Evolutionary conservation across 1,284 basidiomycete species (phyloP), one percentile per base, ranked within the genome.

Genomic region (Phenoliferia sp.): DNA sequence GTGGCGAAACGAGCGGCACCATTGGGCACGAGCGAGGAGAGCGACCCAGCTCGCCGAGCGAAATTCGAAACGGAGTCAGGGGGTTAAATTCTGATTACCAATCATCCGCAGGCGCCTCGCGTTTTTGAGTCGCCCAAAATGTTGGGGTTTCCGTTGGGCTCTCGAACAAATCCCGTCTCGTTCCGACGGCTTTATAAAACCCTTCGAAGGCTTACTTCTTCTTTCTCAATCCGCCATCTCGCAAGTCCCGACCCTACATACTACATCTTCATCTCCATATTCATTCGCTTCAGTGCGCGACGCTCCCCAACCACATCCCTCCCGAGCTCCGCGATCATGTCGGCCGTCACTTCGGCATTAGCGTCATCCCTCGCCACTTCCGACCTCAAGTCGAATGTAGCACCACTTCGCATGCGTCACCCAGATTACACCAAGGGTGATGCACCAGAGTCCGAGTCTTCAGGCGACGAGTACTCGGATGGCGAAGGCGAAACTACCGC

Each of bases 401-500:
- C 67, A 9, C 69, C 69, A 9, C 63, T 71, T 15, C 62, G 69
- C 35, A 44, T 71, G 32, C 65, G 69, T n/a, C 69, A 71, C 61
- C 67, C 69, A 3, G 61, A 69, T 56, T 63, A 32, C 50, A 61
- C 60, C 60, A 31, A n/a, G n/a, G 33, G 19, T 12, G 48, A n/a
- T 19, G 32, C n/a, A 9, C 36, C 26, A 12, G 28, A 48, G 9
- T 44, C 36, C 9, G 22, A 26, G 28, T 19, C 19, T 7, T 60
- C 59, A 29, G 60, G 50, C 26, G 64, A 60, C 22, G 70, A 67
- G 2, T 63, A 60, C 56, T 66, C 62, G 9, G 74, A 73, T 55
- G 63, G 64, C 29, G 75, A 75, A 28, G 75, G 71, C 36, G 72
- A 73, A 64, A 73, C 72, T 31, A 73, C 72, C 29, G 75, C 74